Evolutionary conservation across 202 grass and related monocot genomes (phyloP), one percentile per base, ranked within the genome.

Genomic region (Schoenoplectus tabernaemontani): DNA sequence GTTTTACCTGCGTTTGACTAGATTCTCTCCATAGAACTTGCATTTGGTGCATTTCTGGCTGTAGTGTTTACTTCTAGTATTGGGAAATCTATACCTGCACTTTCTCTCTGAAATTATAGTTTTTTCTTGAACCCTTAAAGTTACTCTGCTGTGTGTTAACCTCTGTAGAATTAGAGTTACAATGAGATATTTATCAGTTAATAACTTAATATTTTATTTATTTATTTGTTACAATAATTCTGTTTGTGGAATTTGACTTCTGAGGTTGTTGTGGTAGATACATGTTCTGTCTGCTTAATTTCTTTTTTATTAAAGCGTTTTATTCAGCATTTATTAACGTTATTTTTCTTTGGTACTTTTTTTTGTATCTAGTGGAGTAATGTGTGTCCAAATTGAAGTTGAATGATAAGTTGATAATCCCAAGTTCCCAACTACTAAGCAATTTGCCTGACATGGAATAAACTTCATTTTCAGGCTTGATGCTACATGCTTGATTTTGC

Each of bases 401-500:
- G 9, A 54, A 33, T n/a, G n/a, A n/a, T n/a, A n/a, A n/a, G n/a
- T n/a, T 30, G 24, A 56, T 75, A 19, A 56, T 37, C 28, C 26
- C 1, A 53, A 63, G 24, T 30, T n/a, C 16, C 5, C 10, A 28
- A 60, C 11, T 63, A 63, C 11, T 34, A 13, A 54, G 16, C 70
- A 75, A 54, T 56, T 53, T 75, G 47, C 47, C 48, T 75, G 44
- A 75, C 1, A 34, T 11, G 16, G 15, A 54, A 54, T 53, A 16
- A 43, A 68, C 39, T 59, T 64, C 64, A 9, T 80, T 47, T 80
- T 47, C 78, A 80, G 78, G 43, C 59, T 80, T 80, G 37, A 80
- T 80, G 78, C 59, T 65, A 20, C 59, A 80, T 80, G 78, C 78
- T 80, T 80, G 78, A 80, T 57, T 50, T 80, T 80, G 59, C 63